Evolutionary conservation across 768 basidiomycete species (phyloP).

Genomic region (Atractiella rhizophila): DNA sequence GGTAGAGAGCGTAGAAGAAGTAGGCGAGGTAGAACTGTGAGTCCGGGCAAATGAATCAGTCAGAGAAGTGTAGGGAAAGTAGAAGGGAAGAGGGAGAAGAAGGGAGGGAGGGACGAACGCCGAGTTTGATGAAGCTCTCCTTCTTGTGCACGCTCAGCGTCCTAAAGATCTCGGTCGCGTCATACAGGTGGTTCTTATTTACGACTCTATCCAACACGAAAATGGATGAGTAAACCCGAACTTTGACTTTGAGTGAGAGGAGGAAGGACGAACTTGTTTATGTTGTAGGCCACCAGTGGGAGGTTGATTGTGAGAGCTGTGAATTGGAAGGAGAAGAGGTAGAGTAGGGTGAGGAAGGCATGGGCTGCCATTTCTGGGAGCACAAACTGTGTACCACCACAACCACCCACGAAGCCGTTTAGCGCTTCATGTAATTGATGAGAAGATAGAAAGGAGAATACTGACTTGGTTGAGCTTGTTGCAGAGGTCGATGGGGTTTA

Average conservation of each 20-base stretch:
- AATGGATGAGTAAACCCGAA: background rate
- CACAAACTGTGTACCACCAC: constrained; percentile 43
- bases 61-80: constrained; percentile 7
- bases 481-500: constrained; percentile 99
- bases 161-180: constrained; percentile 97
- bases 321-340: constrained; percentile 93
- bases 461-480: constrained; percentile 92
- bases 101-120: constrained; percentile 59
- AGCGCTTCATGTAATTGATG: background rate
- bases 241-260: too few relatives aligned
- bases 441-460: constrained; percentile 5
- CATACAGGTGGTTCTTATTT: constrained; percentile 89
- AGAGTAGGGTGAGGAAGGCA: constrained; percentile 64
- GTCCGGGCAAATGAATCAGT: background rate
- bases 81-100: constrained; percentile 32
- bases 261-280: constrained; percentile 73
- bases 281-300: constrained; percentile 67
- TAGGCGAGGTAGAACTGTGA: constrained; percentile 9
- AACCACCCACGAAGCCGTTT: background rate
- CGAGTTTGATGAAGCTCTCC: constrained; percentile 82
- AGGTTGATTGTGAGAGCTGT: constrained; percentile 66
- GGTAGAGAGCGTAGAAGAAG: constrained; percentile 21
- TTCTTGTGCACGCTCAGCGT: constrained; percentile 83
- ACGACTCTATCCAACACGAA: constrained; percentile 36
- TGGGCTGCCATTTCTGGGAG: constrained; percentile 89